phyloP scores from a whole-genome alignment of 2,329 filamentous ascomycete species.

The Catunica adiposa region DNA sequence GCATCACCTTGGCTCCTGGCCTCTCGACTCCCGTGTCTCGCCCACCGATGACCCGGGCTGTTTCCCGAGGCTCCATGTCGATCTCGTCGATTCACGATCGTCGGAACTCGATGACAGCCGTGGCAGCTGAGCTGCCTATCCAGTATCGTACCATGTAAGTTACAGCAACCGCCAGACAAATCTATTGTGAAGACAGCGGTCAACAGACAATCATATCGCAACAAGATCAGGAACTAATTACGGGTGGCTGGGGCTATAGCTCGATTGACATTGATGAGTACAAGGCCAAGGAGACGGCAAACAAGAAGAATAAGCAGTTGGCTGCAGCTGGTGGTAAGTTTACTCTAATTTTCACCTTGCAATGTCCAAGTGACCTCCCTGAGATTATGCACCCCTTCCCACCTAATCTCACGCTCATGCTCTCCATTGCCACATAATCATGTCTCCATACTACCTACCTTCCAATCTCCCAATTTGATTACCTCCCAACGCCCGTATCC shows the following conservation, averaged over 20 bases:
- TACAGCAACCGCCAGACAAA: not conserved
- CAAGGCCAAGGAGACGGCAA: slow-evolving; percentile 28
- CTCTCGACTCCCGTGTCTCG: slow-evolving; percentile 7
- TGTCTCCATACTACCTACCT: not conserved
- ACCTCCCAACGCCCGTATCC: not conserved
- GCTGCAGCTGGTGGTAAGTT: slow-evolving; percentile 4
- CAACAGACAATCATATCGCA: not conserved
- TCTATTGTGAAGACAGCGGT: not conserved
- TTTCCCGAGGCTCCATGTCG: slow-evolving; percentile 14
- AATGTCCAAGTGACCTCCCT: slow-evolving; percentile 14
- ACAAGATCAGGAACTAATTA: too few relatives aligned
- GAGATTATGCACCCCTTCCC: not conserved
- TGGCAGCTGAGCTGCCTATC: slow-evolving; percentile 26
- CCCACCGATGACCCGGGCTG: slow-evolving; percentile 10
- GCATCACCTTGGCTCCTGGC: slow-evolving; percentile 6
- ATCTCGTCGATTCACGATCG: slow-evolving; percentile 12
- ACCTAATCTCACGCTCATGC: not conserved
- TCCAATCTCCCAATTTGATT: not conserved
- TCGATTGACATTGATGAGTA: slow-evolving; percentile 41
- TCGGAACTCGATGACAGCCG: slow-evolving; percentile 10
- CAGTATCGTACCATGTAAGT: slow-evolving; percentile 38
- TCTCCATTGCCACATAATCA: too few relatives aligned
- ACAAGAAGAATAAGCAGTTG: slow-evolving; percentile 10
- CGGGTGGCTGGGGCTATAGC: slow-evolving; percentile 17
- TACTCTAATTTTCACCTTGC: not conserved